Evolutionary conservation across 2,329 filamentous ascomycete species (phyloP).

Genomic region (Epichloe brachyelytri): DNA sequence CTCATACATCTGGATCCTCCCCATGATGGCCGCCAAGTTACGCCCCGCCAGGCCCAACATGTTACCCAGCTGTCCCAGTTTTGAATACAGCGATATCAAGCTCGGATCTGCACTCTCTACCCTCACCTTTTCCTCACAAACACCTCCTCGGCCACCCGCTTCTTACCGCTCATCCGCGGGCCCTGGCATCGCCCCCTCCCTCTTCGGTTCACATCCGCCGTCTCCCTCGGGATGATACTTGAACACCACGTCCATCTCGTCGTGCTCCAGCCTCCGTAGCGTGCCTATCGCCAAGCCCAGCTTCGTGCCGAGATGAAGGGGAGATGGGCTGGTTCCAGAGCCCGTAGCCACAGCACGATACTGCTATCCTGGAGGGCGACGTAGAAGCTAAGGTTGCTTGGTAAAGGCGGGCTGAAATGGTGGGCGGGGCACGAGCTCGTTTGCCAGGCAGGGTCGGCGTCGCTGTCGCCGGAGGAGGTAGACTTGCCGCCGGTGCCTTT

Average conservation of each 20-base stretch:
- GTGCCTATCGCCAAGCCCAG: constrained; percentile 59
- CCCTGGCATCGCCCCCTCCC: constrained; percentile 11
- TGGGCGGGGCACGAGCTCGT: constrained; percentile 28
- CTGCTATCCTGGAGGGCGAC: constrained; percentile 56
- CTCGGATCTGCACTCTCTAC: constrained; percentile 85
- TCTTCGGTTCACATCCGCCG: constrained; percentile 14
- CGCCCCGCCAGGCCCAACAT: constrained; percentile 55
- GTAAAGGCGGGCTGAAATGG: constrained; percentile 32
- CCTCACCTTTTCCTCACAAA: constrained; percentile 80
- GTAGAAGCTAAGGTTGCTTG: constrained; percentile 60
- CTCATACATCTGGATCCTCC: constrained; percentile 22
- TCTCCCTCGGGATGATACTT: constrained; percentile 35
- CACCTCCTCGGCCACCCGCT: constrained; percentile 41
- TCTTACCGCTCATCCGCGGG: constrained; percentile 12
- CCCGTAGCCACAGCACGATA: constrained; percentile 56
- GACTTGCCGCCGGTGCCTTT: constrained; percentile 34
- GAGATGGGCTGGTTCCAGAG: constrained; percentile 54
- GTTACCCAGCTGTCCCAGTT: constrained; percentile 65
- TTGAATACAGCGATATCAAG: constrained; percentile 69
- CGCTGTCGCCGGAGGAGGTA: constrained; percentile 11
- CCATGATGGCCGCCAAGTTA: constrained; percentile 70
- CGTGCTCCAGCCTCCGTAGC: constrained; percentile 52
- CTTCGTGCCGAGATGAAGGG: constrained; percentile 50
- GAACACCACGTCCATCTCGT: constrained; percentile 71
- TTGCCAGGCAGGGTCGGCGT: constrained; percentile 31